phyloP scores from a whole-genome alignment of 768 basidiomycete genomes.

The Megacollybia marginata region DNA sequence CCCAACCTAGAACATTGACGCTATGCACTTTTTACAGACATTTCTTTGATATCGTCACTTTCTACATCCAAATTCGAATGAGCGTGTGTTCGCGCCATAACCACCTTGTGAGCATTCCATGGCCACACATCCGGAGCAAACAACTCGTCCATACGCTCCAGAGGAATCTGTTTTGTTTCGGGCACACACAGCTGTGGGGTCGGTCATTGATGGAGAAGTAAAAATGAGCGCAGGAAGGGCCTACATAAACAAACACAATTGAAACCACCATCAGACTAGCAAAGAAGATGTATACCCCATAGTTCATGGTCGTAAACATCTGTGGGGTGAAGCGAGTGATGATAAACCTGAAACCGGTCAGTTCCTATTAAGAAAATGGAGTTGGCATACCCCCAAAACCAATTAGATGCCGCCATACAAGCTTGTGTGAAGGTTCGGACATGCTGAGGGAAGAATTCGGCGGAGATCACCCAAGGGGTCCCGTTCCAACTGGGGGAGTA shows the following conservation, averaged over 20 bases:
- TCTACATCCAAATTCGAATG: too few species aligned
- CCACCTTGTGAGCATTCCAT: constrained; percentile 25
- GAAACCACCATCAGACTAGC: constrained; percentile 26
- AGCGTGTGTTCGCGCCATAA: constrained; percentile 14
- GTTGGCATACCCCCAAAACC: constrained; percentile 19
- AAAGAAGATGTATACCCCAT: constrained; percentile 30
- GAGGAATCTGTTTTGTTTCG: constrained; percentile 32
- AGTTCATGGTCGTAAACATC: constrained; percentile 29
- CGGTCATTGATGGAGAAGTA: neutral
- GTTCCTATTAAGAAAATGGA: neutral
- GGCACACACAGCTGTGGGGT: constrained; percentile 26
- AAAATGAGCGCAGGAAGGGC: constrained; percentile 5
- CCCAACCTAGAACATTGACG: too few species aligned
- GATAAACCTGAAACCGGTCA: constrained; percentile 17
- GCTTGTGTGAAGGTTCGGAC: constrained; percentile 30
- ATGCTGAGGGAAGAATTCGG: constrained; percentile 37
- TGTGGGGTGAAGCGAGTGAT: constrained; percentile 31
- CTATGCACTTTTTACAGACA: too few species aligned
- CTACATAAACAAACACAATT: constrained; percentile 25
- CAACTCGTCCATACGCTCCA: constrained; percentile 36
- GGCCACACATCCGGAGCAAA: constrained; percentile 26
- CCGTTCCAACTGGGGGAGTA: constrained; percentile 37
- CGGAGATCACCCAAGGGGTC: constrained; percentile 37
- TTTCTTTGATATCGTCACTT: too few species aligned
- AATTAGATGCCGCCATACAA: constrained; percentile 28